phyloP scores from a whole-genome alignment of 139 green algal species.

The Coelastrella sp. region DNA sequence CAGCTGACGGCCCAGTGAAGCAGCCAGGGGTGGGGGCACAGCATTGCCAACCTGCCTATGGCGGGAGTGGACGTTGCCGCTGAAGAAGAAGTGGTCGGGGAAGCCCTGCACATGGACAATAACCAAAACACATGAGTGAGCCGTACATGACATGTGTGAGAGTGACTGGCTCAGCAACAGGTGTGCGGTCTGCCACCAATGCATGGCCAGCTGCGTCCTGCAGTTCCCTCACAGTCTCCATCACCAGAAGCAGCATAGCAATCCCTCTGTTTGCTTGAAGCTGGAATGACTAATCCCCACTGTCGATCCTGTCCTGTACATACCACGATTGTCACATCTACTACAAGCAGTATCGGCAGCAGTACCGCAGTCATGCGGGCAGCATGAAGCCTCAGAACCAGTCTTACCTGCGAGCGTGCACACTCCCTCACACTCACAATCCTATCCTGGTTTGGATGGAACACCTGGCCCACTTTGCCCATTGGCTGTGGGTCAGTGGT shows the following conservation, averaged over 20 bases:
- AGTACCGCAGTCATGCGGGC: too few species aligned
- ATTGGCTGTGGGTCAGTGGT: slow-evolving; percentile 98
- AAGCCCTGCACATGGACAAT: slow-evolving; percentile 75
- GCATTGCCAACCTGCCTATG: slow-evolving; percentile 94
- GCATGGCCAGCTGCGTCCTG: too few species aligned
- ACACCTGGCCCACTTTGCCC: slow-evolving; percentile 98
- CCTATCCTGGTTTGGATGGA: slow-evolving; percentile 96
- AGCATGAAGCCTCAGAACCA: too few species aligned
- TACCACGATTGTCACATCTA: too few species aligned
- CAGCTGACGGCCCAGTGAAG: slow-evolving; percentile 86
- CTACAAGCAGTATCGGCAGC: too few species aligned
- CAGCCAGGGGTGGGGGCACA: slow-evolving; percentile 89
- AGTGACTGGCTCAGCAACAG: background rate
- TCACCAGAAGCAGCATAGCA: too few species aligned
- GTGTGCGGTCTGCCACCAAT: background rate
- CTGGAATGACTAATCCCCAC: too few species aligned
- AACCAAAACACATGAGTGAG: background rate
- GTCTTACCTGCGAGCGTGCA: slow-evolving; percentile 88
- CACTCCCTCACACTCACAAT: slow-evolving; percentile 98
- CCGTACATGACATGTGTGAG: background rate
- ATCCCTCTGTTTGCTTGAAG: too few species aligned
- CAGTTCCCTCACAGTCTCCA: too few species aligned
- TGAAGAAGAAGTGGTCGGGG: slow-evolving; percentile 88
- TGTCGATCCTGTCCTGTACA: too few species aligned
- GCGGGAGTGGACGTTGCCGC: slow-evolving; percentile 85